Conservation (phyloP, 2,329 filamentous ascomycete genomes). For the Claviceps citrina region DNA sequence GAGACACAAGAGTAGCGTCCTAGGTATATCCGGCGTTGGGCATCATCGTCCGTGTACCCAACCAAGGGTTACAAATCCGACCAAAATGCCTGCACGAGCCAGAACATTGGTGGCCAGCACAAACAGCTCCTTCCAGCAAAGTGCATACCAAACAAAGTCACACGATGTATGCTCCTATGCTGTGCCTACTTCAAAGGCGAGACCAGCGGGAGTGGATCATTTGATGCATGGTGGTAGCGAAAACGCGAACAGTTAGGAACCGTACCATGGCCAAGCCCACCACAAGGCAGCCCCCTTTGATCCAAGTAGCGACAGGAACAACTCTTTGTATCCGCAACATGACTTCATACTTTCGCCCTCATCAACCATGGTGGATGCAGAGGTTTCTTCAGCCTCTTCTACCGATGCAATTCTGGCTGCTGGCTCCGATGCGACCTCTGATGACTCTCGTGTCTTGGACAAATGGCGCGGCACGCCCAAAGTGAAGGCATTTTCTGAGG, state of each 20-base stretch:
- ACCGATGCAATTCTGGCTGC: not conserved
- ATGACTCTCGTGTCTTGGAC: not conserved
- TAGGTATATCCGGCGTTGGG: no score
- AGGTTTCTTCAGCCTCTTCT: not conserved
- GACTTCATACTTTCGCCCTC: slow-evolving; percentile 4
- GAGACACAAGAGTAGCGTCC: no score
- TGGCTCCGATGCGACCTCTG: not conserved
- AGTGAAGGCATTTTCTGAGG: not conserved
- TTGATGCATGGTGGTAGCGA: slow-evolving; percentile 4
- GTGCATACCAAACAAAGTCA: slow-evolving; percentile 4
- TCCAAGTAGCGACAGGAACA: not conserved
- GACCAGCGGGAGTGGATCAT: slow-evolving; percentile 11
- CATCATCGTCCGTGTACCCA: not conserved
- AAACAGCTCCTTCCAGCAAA: slow-evolving; percentile 10
- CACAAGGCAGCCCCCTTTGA: slow-evolving; percentile 11
- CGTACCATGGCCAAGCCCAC: slow-evolving; percentile 2
- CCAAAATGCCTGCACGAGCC: slow-evolving; percentile 12
- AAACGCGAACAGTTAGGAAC: not conserved
- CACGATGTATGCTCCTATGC: slow-evolving; percentile 8
- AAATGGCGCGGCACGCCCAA: not conserved
- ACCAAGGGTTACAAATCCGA: slow-evolving; percentile 9
- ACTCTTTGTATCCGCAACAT: not conserved
- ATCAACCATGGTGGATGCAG: slow-evolving; percentile 4
- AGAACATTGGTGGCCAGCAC: slow-evolving; percentile 10
- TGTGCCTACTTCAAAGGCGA: slow-evolving; percentile 13